Conservation (phyloP, 257 asterid species). For the Verbascum thapsus region DNA sequence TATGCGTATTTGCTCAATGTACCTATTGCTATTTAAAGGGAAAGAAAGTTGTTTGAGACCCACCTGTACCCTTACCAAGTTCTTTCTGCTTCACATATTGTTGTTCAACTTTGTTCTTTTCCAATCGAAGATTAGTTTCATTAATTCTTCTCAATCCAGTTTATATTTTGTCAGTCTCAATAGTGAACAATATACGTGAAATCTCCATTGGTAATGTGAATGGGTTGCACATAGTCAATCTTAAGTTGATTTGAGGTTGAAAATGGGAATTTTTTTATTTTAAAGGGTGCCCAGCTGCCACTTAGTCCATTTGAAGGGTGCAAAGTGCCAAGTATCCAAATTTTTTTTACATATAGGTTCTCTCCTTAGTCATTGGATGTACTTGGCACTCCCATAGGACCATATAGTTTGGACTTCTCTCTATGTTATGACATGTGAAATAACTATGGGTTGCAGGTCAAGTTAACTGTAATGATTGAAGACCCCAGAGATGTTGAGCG, state of each 20-base stretch:
- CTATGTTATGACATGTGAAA: neutral
- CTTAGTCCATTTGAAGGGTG: too few relatives aligned
- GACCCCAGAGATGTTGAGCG: constrained; percentile 97
- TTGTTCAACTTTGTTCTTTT: constrained; percentile 33
- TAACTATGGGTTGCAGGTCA: constrained; percentile 50
- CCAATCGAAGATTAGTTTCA: constrained; percentile 32
- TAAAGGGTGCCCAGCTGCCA: too few relatives aligned
- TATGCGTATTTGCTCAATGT: constrained; percentile 28
- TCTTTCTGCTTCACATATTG: constrained; percentile 39
- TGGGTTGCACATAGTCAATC: too few relatives aligned
- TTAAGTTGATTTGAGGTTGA: too few relatives aligned
- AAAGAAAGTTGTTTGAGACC: too few relatives aligned
- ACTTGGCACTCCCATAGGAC: neutral
- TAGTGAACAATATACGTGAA: neutral
- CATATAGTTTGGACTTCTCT: neutral
- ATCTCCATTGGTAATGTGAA: too few relatives aligned
- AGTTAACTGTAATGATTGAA: constrained; percentile 83
- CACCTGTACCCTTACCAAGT: constrained; percentile 37
- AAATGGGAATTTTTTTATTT: too few relatives aligned
- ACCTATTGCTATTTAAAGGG: too few relatives aligned
- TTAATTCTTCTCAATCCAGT: constrained; percentile 31
- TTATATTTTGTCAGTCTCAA: constrained; percentile 41
- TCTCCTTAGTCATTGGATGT: neutral
- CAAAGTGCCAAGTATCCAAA: too few relatives aligned
- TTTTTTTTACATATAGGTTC: too few relatives aligned